These are phyloP conservation scores for Tricholoma bakamatsutake DNA, from an alignment of 768 basidiomycete genomes.

Conservation along the genomic window DNA sequence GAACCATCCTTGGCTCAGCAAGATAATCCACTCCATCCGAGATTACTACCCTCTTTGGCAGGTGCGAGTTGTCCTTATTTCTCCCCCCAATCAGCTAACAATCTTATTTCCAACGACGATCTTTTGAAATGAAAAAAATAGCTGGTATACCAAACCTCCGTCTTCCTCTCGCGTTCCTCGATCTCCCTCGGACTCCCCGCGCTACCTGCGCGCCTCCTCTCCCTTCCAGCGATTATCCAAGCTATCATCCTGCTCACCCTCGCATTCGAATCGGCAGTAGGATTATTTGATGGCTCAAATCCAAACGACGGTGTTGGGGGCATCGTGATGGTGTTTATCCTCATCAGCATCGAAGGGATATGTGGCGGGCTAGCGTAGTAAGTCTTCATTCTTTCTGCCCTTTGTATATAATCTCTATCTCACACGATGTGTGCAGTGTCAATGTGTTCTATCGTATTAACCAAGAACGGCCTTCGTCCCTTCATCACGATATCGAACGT, in stretches of 20 bases:
- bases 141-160: conserved; percentile 86
- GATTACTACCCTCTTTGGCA: conserved; percentile 88
- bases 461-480: conserved; percentile 53
- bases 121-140: conserved; percentile 19
- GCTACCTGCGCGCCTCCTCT: conserved; percentile 60
- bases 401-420: neutral
- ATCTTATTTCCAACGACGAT: neutral
- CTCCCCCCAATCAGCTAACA: neutral
- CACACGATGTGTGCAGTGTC: conserved; percentile 41
- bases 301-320: conserved; percentile 36
- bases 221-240: conserved; percentile 75
- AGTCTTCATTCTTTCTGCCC: conserved; percentile 23
- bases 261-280: conserved; percentile 61
- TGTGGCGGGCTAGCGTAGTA: conserved; percentile 93
- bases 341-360: conserved; percentile 85
- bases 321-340: conserved; percentile 60
- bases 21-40: conserved; percentile 63
- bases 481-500: conserved; percentile 47
- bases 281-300: conserved; percentile 41
- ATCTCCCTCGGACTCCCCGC: conserved; percentile 82
- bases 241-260: conserved; percentile 56
- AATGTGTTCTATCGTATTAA: conserved; percentile 84
- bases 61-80: conserved; percentile 30
- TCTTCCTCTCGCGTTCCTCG: conserved; percentile 90
- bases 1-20: conserved; percentile 45